Percentiles rank a stretch among this genome's conserved stretches.
Conservation (phyloP, 768 basidiomycete species). For the Boletus vinaceobasis region DNA sequence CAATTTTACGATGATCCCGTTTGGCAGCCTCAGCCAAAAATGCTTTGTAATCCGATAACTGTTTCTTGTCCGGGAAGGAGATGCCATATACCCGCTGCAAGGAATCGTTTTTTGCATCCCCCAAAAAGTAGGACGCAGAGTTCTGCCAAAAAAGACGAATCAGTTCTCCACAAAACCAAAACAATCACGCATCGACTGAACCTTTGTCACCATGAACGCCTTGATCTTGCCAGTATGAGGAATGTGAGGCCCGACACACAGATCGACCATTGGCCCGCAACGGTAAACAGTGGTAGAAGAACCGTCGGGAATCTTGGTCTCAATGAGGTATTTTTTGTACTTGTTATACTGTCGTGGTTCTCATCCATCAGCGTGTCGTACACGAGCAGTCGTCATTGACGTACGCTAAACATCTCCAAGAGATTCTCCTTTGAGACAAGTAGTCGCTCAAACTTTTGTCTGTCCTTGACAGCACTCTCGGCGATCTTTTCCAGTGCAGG, state of each 20-base stretch:
- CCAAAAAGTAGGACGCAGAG: constrained; percentile 97
- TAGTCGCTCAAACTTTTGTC: constrained; percentile 94
- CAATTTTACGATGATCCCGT: constrained; percentile 95
- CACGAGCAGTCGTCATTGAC: constrained; percentile 26
- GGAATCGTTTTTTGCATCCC: constrained; percentile 88
- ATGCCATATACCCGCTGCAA: constrained; percentile 97
- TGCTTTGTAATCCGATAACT: constrained; percentile 89
- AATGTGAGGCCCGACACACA: constrained; percentile 96
- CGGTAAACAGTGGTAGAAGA: constrained; percentile 97
- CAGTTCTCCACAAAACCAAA: not conserved
- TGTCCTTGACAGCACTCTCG: constrained; percentile 89
- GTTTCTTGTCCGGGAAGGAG: constrained; percentile 98
- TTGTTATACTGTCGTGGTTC: constrained; percentile 82
- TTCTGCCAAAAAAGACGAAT: constrained; percentile 49
- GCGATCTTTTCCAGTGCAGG: constrained; percentile 84
- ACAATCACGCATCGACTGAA: constrained; percentile 23
- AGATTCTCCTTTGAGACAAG: constrained; percentile 93
- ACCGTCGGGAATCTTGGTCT: constrained; percentile 94
- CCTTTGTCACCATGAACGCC: constrained; percentile 95
- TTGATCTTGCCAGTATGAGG: constrained; percentile 98
- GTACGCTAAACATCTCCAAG: constrained; percentile 91
- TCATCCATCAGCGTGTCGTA: constrained; percentile 1
- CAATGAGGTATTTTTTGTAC: constrained; percentile 94
- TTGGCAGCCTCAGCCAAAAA: constrained; percentile 98
- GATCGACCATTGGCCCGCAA: constrained; percentile 97